Evolutionary conservation across 306 rosid species (phyloP), one percentile per base, ranked within the genome.

Genomic region (Spatholobus suberectus): DNA sequence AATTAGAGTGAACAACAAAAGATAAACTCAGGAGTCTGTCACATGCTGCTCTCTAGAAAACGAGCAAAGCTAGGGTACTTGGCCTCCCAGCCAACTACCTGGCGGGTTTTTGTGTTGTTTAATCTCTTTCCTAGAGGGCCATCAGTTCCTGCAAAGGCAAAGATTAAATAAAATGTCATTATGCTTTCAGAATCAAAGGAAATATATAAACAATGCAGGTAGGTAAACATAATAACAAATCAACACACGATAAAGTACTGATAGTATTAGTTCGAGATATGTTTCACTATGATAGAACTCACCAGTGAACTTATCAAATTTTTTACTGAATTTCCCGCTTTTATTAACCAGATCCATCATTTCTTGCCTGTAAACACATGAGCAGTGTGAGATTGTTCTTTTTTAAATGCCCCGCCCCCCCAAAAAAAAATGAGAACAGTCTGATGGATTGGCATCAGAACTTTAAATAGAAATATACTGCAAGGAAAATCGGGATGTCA

Each of bases 51-150:
- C 66, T 86, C 90, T 2, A 94, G 90, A 89, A 96, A 94, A 73
- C 79, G 85, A 23, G 91, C 59, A 61, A 96, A 96, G 73, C 93
- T 94, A 17, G 92, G 89, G 88, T 90, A 96, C 82, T 91, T 94
- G 0, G 98, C 97, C 84, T 92, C 94, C 99, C 99, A 96, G 3
- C 97, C 97, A 27, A 89, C 79, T 80, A 87, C 91, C 52, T 78
- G 84, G 8, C 98, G 90, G 51, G 95, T 91, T 88, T 79, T 94
- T 14, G 91, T 75, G 94, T 96, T 96, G 90, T 90, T 91, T 75
- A 96, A 87, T 91, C 88, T 91, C 90, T 94, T 94, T 10, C 99
- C 99, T 67, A 94, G 81, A 74, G 96, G 97, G 40, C 79, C 99
- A 75, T 73, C 83, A 14, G 88, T 94, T 86, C 94, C 98, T 96